phyloP scores from a whole-genome alignment of 345 rosid species.

The Sonneratia alba region DNA sequence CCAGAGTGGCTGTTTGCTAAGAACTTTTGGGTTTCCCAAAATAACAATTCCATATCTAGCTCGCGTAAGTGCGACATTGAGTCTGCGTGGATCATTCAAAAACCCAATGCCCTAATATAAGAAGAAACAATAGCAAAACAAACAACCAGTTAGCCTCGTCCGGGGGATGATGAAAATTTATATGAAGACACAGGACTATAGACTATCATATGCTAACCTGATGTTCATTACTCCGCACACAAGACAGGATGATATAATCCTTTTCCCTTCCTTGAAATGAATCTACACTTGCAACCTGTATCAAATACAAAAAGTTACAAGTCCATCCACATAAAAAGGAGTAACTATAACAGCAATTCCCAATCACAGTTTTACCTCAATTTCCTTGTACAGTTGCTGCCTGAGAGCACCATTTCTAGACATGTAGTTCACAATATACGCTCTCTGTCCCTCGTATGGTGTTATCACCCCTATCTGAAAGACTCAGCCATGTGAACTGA shows the following conservation, averaged over 20 bases:
- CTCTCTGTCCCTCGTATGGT: conserved; percentile 98
- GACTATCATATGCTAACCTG: conserved; percentile 46
- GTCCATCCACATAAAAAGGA: background rate
- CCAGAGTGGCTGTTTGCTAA: conserved; percentile 98
- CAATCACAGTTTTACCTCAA: conserved; percentile 49
- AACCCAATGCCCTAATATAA: conserved; percentile 89
- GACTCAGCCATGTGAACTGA: background rate
- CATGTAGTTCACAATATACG: conserved; percentile 97
- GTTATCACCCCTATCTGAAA: conserved; percentile 94
- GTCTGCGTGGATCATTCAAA: conserved; percentile 98
- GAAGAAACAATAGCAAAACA: conserved; percentile 3
- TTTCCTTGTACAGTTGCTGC: conserved; percentile 97
- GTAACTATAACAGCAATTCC: background rate
- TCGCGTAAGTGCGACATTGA: conserved; percentile 96
- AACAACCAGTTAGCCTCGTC: background rate
- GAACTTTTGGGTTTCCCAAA: conserved; percentile 95
- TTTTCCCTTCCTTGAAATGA: conserved; percentile 99
- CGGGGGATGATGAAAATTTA: background rate
- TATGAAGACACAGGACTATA: background rate
- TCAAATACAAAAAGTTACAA: background rate
- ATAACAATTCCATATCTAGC: conserved; percentile 98
- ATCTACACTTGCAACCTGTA: conserved; percentile 95
- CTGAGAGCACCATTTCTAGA: conserved; percentile 95
- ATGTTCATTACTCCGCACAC: conserved; percentile 98
- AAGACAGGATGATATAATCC: conserved; percentile 94